Percentiles rank a stretch among this genome's conserved stretches.
These are phyloP conservation scores for Verticillium dahliae DNA, from an alignment of 2,329 filamentous ascomycete genomes.

Conservation along the genomic window DNA sequence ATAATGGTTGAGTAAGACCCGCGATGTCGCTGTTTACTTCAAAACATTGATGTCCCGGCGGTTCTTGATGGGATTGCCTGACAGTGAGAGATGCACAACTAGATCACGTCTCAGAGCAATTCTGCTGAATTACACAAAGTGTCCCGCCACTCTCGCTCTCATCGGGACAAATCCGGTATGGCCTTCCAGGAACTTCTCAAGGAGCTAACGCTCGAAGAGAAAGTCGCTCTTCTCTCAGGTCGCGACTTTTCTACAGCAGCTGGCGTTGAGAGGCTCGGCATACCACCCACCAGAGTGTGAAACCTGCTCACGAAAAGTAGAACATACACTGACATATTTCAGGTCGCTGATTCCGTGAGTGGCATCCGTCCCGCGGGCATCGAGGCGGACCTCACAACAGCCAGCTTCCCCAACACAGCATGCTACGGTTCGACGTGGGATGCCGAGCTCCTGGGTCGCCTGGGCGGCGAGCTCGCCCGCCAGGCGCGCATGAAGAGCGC, in stretches of 20 bases:
- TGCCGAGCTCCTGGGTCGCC: slow-evolving; percentile 6
- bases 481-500: slow-evolving; percentile 48
- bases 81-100: too few species aligned
- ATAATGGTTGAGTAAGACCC: too few species aligned
- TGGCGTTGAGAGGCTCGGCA: slow-evolving; percentile 7
- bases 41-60: too few species aligned
- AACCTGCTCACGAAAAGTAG: too few species aligned
- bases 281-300: slow-evolving; percentile 8
- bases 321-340: background rate
- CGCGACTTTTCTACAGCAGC: slow-evolving; percentile 11
- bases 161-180: background rate
- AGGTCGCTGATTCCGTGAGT: slow-evolving; percentile 12
- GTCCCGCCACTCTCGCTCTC: background rate
- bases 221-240: slow-evolving; percentile 8
- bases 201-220: slow-evolving; percentile 7
- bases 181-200: slow-evolving; percentile 4
- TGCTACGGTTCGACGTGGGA: slow-evolving; percentile 14
- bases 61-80: too few species aligned
- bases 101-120: too few species aligned
- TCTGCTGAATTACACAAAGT: too few species aligned
- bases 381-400: slow-evolving; percentile 9
- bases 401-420: slow-evolving; percentile 12
- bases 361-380: slow-evolving; percentile 9
- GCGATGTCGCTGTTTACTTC: too few species aligned
- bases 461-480: slow-evolving; percentile 9